phyloP scores from a whole-genome alignment of 176 grass and related monocot genomes.

The Triticum aestivum region IWGSC_CS_RefSeq_v2.1 NC_057804.1:466057523-466058022 shows the following conservation, averaged over 20 bases:
- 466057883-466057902: not conserved
- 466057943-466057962: not conserved
- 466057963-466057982: conserved; percentile 12
- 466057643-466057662: not conserved
- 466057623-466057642: not conserved
- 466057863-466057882: not conserved
- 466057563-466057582: too few relatives aligned
- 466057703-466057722: not conserved
- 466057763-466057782: conserved; percentile 26
- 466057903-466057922: not conserved
- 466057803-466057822: not conserved
- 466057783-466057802: not conserved
- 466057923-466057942: not conserved
- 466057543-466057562: too few relatives aligned
- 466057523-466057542: too few relatives aligned
- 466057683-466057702: too few relatives aligned
- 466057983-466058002: not conserved
- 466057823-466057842: not conserved
- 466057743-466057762: not conserved
- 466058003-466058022: not conserved
- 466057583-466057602: not conserved
- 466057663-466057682: not conserved
- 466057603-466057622: not conserved
- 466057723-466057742: conserved; percentile 30
- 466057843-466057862: not conserved